A percentile compares a stretch with the other conserved stretches of the same genome.
These are phyloP conservation scores for Mediolabrus comicus DNA, from an alignment of 108 stramenopile species.

Conservation along the genomic window DNA sequence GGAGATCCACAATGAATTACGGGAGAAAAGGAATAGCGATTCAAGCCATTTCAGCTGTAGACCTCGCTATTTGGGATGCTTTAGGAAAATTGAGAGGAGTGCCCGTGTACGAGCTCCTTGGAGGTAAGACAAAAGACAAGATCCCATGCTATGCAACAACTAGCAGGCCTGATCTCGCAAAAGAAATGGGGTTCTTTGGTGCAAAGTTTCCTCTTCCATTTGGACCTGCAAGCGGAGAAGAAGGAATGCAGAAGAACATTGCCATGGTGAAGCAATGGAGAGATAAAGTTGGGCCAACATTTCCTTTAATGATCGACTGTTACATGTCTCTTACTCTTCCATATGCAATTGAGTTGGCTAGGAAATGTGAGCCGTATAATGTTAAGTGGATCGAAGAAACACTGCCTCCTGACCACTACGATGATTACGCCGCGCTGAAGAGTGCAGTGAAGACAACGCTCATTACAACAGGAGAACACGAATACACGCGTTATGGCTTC, in stretches of 20 bases:
- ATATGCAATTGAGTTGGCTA: conserved; percentile 61
- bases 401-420: conserved; percentile 64
- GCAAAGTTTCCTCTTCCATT: conserved; percentile 69
- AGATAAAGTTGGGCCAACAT: conserved; percentile 62
- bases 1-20: conserved; percentile 60
- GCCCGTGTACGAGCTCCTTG: conserved; percentile 65
- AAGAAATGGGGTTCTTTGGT: conserved; percentile 62
- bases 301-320: conserved; percentile 67
- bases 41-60: conserved; percentile 61
- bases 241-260: conserved; percentile 62
- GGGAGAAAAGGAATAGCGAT: conserved; percentile 65
- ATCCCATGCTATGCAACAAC: conserved; percentile 74
- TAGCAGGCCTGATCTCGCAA: conserved; percentile 59
- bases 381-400: conserved; percentile 75
- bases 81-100: conserved; percentile 56
- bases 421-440: conserved; percentile 56
- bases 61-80: conserved; percentile 72
- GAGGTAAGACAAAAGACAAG: conserved; percentile 65
- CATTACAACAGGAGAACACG: conserved; percentile 69
- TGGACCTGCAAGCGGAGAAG: conserved; percentile 61
- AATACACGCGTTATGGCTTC: conserved; percentile 70
- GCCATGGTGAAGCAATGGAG: conserved; percentile 56
- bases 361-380: conserved; percentile 53
- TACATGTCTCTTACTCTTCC: conserved; percentile 67
- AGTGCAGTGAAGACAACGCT: conserved; percentile 44